These are phyloP conservation scores for Bromus sterilis DNA, from an alignment of 176 grass and related monocot genomes.

Conservation along the genomic window DNA sequence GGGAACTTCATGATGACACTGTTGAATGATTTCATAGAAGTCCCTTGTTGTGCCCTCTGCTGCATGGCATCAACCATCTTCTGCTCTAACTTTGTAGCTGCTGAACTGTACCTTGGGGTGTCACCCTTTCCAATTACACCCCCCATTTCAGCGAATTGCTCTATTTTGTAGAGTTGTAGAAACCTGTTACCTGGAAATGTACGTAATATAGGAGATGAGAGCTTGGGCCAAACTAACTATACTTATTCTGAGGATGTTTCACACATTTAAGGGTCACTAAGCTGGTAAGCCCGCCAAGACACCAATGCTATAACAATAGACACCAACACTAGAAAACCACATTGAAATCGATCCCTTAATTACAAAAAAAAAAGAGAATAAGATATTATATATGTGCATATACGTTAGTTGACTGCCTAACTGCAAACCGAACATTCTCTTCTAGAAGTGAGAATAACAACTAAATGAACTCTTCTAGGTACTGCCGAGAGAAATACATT, in stretches of 20 bases:
- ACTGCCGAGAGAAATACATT: not conserved
- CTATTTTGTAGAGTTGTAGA: not conserved
- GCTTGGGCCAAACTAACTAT: not conserved
- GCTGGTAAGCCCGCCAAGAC: not conserved
- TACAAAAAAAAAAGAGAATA: not conserved
- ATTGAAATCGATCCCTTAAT: not conserved
- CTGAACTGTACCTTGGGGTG: constrained; percentile 37
- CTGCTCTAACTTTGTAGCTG: constrained; percentile 71
- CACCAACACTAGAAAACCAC: not conserved
- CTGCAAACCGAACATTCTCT: not conserved
- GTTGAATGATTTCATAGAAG: constrained; percentile 79
- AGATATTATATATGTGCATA: not conserved
- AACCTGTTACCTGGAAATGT: constrained; percentile 9
- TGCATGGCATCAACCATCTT: constrained; percentile 99
- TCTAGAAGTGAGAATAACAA: not conserved
- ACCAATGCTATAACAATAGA: not conserved
- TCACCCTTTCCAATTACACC: constrained; percentile 52
- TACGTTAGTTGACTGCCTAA: not conserved
- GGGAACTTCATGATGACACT: constrained; percentile 95
- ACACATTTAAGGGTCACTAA: not conserved
- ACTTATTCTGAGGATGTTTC: not conserved
- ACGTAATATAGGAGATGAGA: not conserved
- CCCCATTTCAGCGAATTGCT: constrained; percentile 46
- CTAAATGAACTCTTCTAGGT: not conserved
- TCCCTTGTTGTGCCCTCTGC: constrained; percentile 78